Evolutionary conservation across 345 rosid species (phyloP), one percentile per base, ranked within the genome.

Genomic region (Salix brachista): DNA sequence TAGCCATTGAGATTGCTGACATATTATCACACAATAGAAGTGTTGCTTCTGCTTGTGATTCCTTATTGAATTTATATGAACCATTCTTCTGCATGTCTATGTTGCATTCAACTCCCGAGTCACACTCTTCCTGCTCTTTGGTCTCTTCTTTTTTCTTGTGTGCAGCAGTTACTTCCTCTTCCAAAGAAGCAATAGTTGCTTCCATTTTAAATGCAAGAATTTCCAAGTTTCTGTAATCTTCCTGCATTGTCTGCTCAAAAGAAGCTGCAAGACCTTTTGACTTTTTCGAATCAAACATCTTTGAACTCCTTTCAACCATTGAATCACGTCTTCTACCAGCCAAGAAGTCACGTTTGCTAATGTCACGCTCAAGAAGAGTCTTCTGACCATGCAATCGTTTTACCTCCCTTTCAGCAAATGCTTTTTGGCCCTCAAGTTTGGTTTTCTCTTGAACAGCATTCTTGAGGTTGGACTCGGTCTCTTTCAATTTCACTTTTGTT

Each of bases 371-470:
- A 70, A 93, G 90, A 81, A 91, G 94, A 76, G 77, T 85, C 81
- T 88, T 93, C 85, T 91, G 97, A 75, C 89, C 87, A 67, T 83
- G 89, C 85, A 95, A 75, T 30, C 88, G 81, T 77, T 89, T 93
- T 67, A 86, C 75, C 88, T 92, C 97, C 80, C 94, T 86, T 81
- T 95, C 99, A 77, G 93, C 89, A 81, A 84, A 78, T 79, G 95
- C 91, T 87, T 90, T 95, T 83, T 91, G 96, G 48, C 97, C 96
- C 99, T 95, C 99, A 76, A 95, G 90, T 87, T 91, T 95, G 68
- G 97, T 95, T 86, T 93, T 95, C 85, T 95, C 97, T 84, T 95
- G 99, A 79, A 93, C 86, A 70, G 67, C 86, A 89, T 84, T 95
- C 88, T 86, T 92, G 65, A 95, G 91, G 84, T 89, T 95, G 77